Percentiles rank a stretch among this genome's conserved stretches.
These are phyloP conservation scores for Amaranthus palmeri DNA, from an alignment of 148 eudicot genomes.

Conservation along the genomic window DNA sequence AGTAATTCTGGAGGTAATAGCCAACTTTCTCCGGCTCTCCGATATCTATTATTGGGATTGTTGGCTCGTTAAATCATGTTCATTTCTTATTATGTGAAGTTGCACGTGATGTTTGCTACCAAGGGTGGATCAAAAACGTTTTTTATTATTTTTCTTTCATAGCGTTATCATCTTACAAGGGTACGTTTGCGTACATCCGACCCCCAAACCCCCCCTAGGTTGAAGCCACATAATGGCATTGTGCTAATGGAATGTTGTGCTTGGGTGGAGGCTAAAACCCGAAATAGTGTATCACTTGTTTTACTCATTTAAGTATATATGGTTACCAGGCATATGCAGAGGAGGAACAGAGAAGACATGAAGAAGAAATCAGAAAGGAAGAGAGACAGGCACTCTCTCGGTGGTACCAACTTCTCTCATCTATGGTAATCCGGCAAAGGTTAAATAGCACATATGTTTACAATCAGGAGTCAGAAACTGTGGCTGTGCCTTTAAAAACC, in stretches of 20 bases:
- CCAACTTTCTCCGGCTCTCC: conserved; percentile 15
- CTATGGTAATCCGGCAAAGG: conserved; percentile 72
- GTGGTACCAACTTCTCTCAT: conserved; percentile 97
- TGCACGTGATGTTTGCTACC: too few species aligned
- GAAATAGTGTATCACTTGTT: not conserved
- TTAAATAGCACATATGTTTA: conserved; percentile 55
- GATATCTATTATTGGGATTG: not conserved
- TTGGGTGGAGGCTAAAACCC: too few species aligned
- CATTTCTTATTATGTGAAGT: too few species aligned
- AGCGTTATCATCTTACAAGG: too few species aligned
- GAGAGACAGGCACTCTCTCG: conserved; percentile 70
- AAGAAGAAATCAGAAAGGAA: conserved; percentile 58
- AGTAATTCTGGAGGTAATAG: conserved; percentile 76
- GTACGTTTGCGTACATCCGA: too few species aligned
- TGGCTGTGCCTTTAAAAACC: conserved; percentile 18
- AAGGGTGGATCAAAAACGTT: too few species aligned
- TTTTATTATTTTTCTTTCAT: too few species aligned
- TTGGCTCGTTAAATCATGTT: not conserved
- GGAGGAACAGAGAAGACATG: conserved; percentile 74
- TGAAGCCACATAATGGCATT: too few species aligned
- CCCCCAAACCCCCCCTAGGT: too few species aligned
- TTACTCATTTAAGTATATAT: not conserved
- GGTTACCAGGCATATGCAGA: conserved; percentile 71
- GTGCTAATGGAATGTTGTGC: too few species aligned
- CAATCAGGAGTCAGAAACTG: conserved; percentile 27